Percentiles rank a stretch among this genome's conserved stretches.
Conservation (phyloP, 2,329 filamentous ascomycete genomes). For the Grosmannia penicillata region DNA sequence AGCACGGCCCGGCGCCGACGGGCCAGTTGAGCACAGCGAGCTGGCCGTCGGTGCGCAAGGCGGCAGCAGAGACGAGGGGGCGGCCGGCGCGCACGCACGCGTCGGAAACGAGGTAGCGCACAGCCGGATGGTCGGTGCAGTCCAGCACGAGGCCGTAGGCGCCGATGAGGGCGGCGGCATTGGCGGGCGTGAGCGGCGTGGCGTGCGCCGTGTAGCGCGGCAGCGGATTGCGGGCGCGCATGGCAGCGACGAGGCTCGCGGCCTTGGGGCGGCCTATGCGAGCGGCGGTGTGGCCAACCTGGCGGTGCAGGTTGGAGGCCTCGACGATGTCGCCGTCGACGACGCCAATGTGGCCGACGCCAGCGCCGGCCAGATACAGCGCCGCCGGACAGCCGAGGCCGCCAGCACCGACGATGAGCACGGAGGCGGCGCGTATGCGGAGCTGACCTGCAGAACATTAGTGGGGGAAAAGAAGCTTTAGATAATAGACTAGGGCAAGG, state of each 20-base stretch:
- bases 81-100: slow-evolving; percentile 67
- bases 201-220: slow-evolving; percentile 48
- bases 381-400: slow-evolving; percentile 86
- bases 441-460: slow-evolving; percentile 48
- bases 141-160: slow-evolving; percentile 77
- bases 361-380: slow-evolving; percentile 82
- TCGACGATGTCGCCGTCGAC: slow-evolving; percentile 85
- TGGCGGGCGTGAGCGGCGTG: slow-evolving; percentile 51
- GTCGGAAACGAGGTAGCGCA: slow-evolving; percentile 86
- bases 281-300: slow-evolving; percentile 63
- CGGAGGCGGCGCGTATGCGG: slow-evolving; percentile 49
- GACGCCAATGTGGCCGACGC: slow-evolving; percentile 68
- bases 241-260: slow-evolving; percentile 52
- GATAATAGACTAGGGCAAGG: neutral
- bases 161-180: slow-evolving; percentile 50
- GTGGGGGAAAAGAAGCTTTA: neutral
- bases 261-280: slow-evolving; percentile 68
- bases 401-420: slow-evolving; percentile 76
- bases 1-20: slow-evolving; percentile 68
- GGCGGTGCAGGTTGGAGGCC: slow-evolving; percentile 79
- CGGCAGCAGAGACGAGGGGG: slow-evolving; percentile 77
- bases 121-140: slow-evolving; percentile 86
- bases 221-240: slow-evolving; percentile 54
- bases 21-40: slow-evolving; percentile 79
- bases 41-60: slow-evolving; percentile 78